Evolutionary conservation across 2,329 filamentous ascomycete genomes (phyloP), one percentile per base, ranked within the genome.

Genomic region (Fusarium staphyleae): DNA sequence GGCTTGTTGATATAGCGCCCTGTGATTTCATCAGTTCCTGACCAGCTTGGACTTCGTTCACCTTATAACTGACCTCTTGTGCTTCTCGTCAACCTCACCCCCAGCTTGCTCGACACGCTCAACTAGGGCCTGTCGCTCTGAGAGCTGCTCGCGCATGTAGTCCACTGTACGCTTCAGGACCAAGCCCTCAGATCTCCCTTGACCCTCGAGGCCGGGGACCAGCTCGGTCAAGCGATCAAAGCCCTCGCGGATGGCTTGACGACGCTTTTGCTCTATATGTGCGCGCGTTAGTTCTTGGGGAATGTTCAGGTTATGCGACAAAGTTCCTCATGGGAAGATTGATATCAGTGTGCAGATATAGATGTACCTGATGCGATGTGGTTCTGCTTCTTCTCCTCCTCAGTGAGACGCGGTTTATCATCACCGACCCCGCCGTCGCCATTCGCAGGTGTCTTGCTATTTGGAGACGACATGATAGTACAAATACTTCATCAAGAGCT

Each of bases 141-240:
- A 75, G 8, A 90, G 72, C 68, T 87, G 78, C 55, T 85, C 75
- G 34, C 78, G 78, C 68, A 90, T 87, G 57, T 81, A 88, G 12
- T 87, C 85, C 24, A 89, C 83, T 0, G 87, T 89, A 60, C 82
- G 82, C 58, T 87, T 85, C 16, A 96, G 79, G n/a, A 96, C 91
- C 14, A 91, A 80, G 22, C 90, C 90, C 72, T 96, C 92, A 60
- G 90, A 95, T 37, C 91, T 86, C 1, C 89, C 92, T 68, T 93
- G 89, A 1, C 92, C 92, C 66, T 90, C 84, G 46, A 96, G 80
- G 0, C 90, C 91, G 0, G 92, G 92, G 1, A 96, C 90, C 26
- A 96, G 81, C 46, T 87, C 84, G 13, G 90, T 90, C 19, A 96
- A 81, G 28, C 87, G 83, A 72, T 96, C 91, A 71, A 96, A 96